Base-by-base conservation (phyloP, 306 rosid genomes). In the Rubus idaeus region DNA sequence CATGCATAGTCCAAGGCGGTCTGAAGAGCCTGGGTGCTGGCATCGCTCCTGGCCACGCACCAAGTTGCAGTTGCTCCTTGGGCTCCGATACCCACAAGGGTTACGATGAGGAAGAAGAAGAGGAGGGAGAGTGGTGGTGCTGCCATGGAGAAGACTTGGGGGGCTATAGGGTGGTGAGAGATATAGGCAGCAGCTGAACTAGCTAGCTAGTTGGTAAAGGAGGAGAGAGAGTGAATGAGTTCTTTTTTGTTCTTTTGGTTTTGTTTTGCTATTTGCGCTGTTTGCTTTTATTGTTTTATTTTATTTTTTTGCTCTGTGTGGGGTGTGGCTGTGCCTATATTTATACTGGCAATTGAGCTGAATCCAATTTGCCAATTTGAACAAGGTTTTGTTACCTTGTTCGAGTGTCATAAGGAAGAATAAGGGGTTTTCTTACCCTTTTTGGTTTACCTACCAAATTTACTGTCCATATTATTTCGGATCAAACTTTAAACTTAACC, bases 31-130 rank as follows among this genome's bases (percentile, higher is more conserved):
- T 76, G 79, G 13, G 0, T 5, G 68, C 74, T 83, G 0, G 94
- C 96, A 46, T 95, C 99, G 44, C 97, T 95, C 4, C 97, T 82
- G 0, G 86, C 85, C 68, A 95, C 99, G 74, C 97, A 95, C 97
- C 97, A 95, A 11, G 85, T 82, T 53, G 82, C 12, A 2, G 77
- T 39, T 10, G 85, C 84, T 41, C 83, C 79, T 16, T 72, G 79
- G 4, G 56, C 87, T 0, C 6, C 26, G 67, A 23, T 18, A 26
- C 61, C 10, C 12, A 49, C n/a, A 10, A 35, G 21, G 18, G 47
- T 26, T 8, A 30, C 0, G n/a, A 44, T 12, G 39, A 63, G 10
- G 75, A 50, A 23, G 5, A 71, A 17, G 70, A 5, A 4, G 10
- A n/a, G 6, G 37, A 26, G 63, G 37, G 47, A 50, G 14, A 26